These are phyloP conservation scores for Hanseniaspora meyeri DNA, from an alignment of 805 yeast species.

Conservation along the genomic window DNA sequence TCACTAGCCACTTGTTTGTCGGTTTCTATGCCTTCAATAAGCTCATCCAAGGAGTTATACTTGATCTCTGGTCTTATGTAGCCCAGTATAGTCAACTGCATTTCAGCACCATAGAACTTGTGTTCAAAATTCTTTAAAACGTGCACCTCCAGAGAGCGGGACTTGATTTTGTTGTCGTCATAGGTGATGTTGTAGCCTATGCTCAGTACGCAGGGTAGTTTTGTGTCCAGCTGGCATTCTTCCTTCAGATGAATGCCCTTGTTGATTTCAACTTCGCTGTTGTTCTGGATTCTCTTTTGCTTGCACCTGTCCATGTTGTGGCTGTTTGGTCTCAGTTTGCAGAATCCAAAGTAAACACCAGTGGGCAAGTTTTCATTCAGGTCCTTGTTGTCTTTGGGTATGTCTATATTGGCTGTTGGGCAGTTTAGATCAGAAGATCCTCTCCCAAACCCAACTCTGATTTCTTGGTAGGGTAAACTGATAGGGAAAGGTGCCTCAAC, in stretches of 20 bases:
- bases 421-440: constrained; percentile 89
- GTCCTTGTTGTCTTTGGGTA: constrained; percentile 35
- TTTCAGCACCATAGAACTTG: constrained; percentile 71
- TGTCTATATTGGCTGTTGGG: constrained; percentile 86
- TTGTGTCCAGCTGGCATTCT: constrained; percentile 28
- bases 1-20: constrained; percentile 60
- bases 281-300: background rate
- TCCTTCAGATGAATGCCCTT: constrained; percentile 41
- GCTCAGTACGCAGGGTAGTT: constrained; percentile 83
- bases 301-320: constrained; percentile 18
- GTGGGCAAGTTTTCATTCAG: constrained; percentile 35
- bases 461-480: constrained; percentile 33
- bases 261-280: constrained; percentile 37
- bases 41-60: constrained; percentile 71
- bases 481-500: constrained; percentile 41
- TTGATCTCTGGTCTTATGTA: constrained; percentile 83
- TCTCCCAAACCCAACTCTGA: constrained; percentile 82
- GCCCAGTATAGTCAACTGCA: constrained; percentile 65
- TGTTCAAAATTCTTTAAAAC: constrained; percentile 57
- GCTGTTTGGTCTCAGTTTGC: constrained; percentile 27
- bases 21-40: constrained; percentile 67
- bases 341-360: constrained; percentile 88
- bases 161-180: constrained; percentile 39
- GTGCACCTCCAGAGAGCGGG: constrained; percentile 79
- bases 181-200: constrained; percentile 93